These are phyloP conservation scores for Closterium sp. DNA, from an alignment of 139 green algal species.

Conservation along the genomic window DNA sequence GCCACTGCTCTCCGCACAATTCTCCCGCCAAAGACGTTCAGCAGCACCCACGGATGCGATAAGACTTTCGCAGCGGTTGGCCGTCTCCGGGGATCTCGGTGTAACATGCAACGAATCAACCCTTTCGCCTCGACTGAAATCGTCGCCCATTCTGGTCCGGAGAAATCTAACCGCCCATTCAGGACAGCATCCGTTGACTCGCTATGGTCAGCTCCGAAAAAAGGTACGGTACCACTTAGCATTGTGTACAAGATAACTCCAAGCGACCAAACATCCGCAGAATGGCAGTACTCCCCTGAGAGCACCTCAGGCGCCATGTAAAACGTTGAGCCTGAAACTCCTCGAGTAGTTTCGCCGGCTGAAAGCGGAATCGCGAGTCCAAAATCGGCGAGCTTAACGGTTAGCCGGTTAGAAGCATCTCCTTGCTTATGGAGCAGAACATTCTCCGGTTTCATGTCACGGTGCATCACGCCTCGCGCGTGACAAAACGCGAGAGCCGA, in stretches of 20 bases:
- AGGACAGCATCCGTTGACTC: constrained; percentile 33
- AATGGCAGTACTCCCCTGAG: constrained; percentile 62
- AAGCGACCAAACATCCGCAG: constrained; percentile 76
- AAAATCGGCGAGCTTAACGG: constrained; percentile 76
- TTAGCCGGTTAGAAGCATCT: neutral
- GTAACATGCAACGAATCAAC: constrained; percentile 44
- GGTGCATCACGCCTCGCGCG: constrained; percentile 87
- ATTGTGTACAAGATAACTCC: constrained; percentile 76
- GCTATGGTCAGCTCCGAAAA: neutral
- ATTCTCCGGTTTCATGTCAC: constrained; percentile 66
- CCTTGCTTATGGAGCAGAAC: constrained; percentile 74
- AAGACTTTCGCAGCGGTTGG: constrained; percentile 51
- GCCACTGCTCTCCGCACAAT: neutral
- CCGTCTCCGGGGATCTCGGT: constrained; percentile 31
- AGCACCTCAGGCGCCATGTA: constrained; percentile 86
- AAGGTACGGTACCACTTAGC: constrained; percentile 20
- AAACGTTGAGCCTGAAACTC: constrained; percentile 66
- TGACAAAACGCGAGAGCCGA: constrained; percentile 61
- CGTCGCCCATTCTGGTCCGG: constrained; percentile 27
- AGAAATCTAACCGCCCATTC: constrained; percentile 35
- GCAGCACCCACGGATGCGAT: constrained; percentile 67
- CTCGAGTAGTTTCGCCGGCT: constrained; percentile 57
- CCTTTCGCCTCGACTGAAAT: constrained; percentile 50
- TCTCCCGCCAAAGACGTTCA: neutral
- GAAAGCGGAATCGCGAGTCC: constrained; percentile 62